Percentiles rank a stretch among this genome's conserved stretches.
These are phyloP conservation scores for Aspergillus pseudoviridinutans DNA, from an alignment of 2,329 filamentous ascomycete species.

Conservation along the genomic window DNA sequence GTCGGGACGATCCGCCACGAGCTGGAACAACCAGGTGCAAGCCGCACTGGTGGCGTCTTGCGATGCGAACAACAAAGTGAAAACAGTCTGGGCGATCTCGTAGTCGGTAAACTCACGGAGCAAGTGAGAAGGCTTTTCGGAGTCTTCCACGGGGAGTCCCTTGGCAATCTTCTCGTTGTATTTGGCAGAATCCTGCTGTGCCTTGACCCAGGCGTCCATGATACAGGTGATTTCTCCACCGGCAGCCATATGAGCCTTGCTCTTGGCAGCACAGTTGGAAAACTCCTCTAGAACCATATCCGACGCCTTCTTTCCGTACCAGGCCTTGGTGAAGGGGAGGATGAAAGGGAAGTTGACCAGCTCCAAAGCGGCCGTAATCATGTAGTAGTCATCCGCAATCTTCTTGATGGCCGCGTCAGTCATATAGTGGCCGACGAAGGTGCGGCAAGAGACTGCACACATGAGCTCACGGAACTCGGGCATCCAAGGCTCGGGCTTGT, in stretches of 20 bases:
- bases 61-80: slow-evolving; percentile 95
- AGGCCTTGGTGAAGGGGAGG: slow-evolving; percentile 88
- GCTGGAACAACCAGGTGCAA: slow-evolving; percentile 91
- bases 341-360: slow-evolving; percentile 98
- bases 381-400: slow-evolving; percentile 94
- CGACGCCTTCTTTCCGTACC: slow-evolving; percentile 94
- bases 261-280: slow-evolving; percentile 84
- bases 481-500: slow-evolving; percentile 84
- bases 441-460: slow-evolving; percentile 90
- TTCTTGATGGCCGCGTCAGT: slow-evolving; percentile 85
- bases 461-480: slow-evolving; percentile 87
- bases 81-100: slow-evolving; percentile 89
- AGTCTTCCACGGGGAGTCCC: slow-evolving; percentile 62
- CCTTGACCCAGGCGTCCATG: slow-evolving; percentile 89
- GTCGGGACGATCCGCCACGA: slow-evolving; percentile 90
- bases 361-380: slow-evolving; percentile 91
- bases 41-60: slow-evolving; percentile 96
- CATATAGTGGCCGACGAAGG: slow-evolving; percentile 97
- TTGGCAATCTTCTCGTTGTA: slow-evolving; percentile 76
- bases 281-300: slow-evolving; percentile 91
- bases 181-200: slow-evolving; percentile 77
- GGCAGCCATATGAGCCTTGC: slow-evolving; percentile 84
- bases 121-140: slow-evolving; percentile 77
- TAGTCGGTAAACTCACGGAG: slow-evolving; percentile 84
- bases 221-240: slow-evolving; percentile 86